Conservation (phyloP, 73 alveolate genomes). For the Paramecium sexaurelia region DNA sequence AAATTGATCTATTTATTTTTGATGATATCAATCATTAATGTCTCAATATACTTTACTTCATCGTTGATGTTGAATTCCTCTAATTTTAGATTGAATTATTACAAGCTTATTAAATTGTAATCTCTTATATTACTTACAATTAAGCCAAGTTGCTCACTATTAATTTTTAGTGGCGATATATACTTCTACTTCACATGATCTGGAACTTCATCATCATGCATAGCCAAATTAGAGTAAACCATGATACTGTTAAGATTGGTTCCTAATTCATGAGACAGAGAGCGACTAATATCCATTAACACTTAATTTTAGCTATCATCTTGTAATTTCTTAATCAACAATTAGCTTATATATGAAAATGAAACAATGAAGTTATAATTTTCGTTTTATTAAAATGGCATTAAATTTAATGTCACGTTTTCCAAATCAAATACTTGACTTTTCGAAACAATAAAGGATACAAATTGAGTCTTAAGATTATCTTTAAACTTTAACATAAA, state of each 20-base stretch:
- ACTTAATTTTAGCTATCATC: background rate
- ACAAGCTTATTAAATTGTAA: background rate
- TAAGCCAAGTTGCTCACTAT: background rate
- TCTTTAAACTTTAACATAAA: background rate
- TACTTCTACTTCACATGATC: background rate
- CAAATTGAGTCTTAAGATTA: background rate
- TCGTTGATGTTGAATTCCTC: background rate
- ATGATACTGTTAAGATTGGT: background rate
- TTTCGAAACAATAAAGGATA: background rate
- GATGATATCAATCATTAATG: background rate
- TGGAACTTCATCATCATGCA: background rate
- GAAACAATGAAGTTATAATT: background rate
- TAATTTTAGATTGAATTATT: constrained; percentile 9
- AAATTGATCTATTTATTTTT: background rate
- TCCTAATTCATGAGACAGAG: constrained; percentile 46
- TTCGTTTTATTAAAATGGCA: background rate
- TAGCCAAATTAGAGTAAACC: background rate
- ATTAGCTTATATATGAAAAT: background rate
- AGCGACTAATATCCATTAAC: background rate
- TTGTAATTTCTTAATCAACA: background rate
- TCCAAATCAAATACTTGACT: background rate
- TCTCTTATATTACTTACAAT: constrained; percentile 44
- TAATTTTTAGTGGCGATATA: background rate
- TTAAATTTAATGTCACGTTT: background rate
- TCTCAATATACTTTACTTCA: background rate